Percentiles rank a stretch among this genome's conserved stretches.
phyloP scores from a whole-genome alignment of 2,329 filamentous ascomycete genomes.

The Ascochyta lentis region DNA sequence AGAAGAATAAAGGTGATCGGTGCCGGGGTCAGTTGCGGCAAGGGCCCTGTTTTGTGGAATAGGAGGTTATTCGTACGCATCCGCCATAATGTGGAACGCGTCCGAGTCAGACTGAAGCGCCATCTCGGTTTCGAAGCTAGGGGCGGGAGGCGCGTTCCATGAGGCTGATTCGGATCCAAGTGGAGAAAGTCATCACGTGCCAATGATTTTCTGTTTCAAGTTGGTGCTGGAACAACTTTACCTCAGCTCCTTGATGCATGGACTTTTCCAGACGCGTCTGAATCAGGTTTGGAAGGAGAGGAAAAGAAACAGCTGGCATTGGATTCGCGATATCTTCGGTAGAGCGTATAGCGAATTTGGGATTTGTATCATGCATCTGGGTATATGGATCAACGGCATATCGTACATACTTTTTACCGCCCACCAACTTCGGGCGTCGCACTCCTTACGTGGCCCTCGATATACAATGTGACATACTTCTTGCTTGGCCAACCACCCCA shows the following conservation, averaged over 20 bases:
- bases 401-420: slow-evolving; percentile 10
- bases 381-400: background rate
- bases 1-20: background rate
- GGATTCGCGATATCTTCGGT: background rate
- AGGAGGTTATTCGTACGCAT: slow-evolving; percentile 14
- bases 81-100: slow-evolving; percentile 6
- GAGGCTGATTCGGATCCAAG: slow-evolving; percentile 12
- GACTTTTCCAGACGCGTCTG: slow-evolving; percentile 8
- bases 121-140: slow-evolving; percentile 13
- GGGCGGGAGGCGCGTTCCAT: slow-evolving; percentile 1
- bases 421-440: slow-evolving; percentile 22
- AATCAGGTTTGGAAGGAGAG: background rate
- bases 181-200: slow-evolving; percentile 10
- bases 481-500: slow-evolving; percentile 55
- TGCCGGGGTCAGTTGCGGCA: background rate
- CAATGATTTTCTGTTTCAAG: slow-evolving; percentile 8
- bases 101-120: slow-evolving; percentile 11
- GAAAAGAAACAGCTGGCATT: slow-evolving; percentile 3
- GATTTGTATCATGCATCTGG: slow-evolving; percentile 3
- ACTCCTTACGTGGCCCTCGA: slow-evolving; percentile 25
- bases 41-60: slow-evolving; percentile 2
- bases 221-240: slow-evolving; percentile 12
- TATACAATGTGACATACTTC: slow-evolving; percentile 50
- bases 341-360: background rate
- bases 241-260: slow-evolving; percentile 9